A percentile compares a stretch with the other conserved stretches of the same genome.
phyloP scores from a whole-genome alignment of 1,284 basidiomycete genomes.

The Rhodotorula sp. region DNA sequence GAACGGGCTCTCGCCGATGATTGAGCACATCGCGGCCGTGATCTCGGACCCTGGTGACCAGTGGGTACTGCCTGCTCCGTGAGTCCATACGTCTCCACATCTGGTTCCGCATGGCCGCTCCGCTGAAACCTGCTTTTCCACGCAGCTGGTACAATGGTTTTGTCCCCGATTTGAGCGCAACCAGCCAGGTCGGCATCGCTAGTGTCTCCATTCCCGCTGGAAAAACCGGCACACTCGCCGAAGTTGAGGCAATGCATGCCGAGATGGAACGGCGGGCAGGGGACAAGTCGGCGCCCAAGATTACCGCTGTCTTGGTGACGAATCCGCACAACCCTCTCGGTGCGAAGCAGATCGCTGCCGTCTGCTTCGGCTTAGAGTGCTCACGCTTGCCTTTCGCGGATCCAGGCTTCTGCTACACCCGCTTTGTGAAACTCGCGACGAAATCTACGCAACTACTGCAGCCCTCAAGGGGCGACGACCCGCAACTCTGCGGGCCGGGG shows the following conservation, averaged over 20 bases:
- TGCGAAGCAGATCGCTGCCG: constrained; percentile 10
- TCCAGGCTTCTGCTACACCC: too few relatives aligned
- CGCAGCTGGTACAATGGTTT: constrained; percentile 48
- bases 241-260: constrained; percentile 21
- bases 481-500: too few relatives aligned
- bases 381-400: too few relatives aligned
- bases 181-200: constrained; percentile 47
- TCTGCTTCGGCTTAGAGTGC: too few relatives aligned
- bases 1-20: constrained; percentile 43
- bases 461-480: too few relatives aligned
- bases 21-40: constrained; percentile 53
- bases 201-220: constrained; percentile 43
- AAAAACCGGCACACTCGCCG: constrained; percentile 25
- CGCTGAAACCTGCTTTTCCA: neutral
- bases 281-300: constrained; percentile 6
- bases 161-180: constrained; percentile 37
- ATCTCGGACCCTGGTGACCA: constrained; percentile 53
- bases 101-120: neutral
- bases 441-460: too few relatives aligned
- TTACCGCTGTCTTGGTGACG: constrained; percentile 48
- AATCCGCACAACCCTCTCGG: constrained; percentile 56
- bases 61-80: constrained; percentile 47
- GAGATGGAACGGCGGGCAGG: constrained; percentile 29
- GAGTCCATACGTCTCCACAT: neutral
- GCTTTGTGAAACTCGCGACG: too few relatives aligned